A percentile compares a stretch with the other conserved stretches of the same genome.
Evolutionary conservation across 495 filamentous ascomycete genomes (phyloP).

Genomic region (Jackrogersella multiformis): DNA sequence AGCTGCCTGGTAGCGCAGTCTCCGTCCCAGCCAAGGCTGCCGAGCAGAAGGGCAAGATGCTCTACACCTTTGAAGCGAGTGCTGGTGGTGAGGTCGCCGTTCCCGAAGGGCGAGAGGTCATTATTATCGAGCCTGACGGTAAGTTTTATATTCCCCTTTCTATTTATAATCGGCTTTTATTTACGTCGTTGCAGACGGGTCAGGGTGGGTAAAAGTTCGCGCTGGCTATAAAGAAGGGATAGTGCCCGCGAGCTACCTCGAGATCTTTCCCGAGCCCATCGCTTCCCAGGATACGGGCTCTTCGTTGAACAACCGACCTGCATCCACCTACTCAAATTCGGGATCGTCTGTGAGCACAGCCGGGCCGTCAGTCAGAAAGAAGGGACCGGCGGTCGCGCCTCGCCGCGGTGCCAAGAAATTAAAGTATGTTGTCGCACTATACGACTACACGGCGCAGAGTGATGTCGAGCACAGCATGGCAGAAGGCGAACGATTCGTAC

Average conservation of each 20-base stretch:
- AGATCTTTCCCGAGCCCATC: conserved; percentile 58
- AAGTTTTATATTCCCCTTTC: conserved; percentile 47
- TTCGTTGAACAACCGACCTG: conserved; percentile 58
- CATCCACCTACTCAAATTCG: conserved; percentile 82
- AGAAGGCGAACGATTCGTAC: conserved; percentile 90
- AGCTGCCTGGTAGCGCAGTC: conserved; percentile 63
- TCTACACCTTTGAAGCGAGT: conserved; percentile 83
- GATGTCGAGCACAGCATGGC: conserved; percentile 88
- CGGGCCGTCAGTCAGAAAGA: conserved; percentile 70
- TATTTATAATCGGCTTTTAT: conserved; percentile 1
- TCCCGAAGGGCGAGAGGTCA: conserved; percentile 76
- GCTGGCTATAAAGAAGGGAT: conserved; percentile 76
- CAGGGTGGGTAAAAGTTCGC: conserved; percentile 88
- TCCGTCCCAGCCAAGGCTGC: conserved; percentile 38
- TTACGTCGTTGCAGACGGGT: conserved; percentile 71
- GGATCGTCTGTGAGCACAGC: conserved; percentile 72
- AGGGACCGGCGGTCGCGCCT: conserved; percentile 92
- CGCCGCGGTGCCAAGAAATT: conserved; percentile 92
- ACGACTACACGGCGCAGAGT: conserved; percentile 87
- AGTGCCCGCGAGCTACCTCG: conserved; percentile 81
- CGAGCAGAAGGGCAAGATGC: conserved; percentile 83
- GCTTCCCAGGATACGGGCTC: conserved; percentile 62
- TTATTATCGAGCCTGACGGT: conserved; percentile 90
- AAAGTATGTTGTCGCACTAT: conserved; percentile 92
- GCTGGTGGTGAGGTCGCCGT: conserved; percentile 84